Percentiles rank a stretch among this genome's conserved stretches.
Conservation (phyloP, 2,329 filamentous ascomycete species). For the Lachnellula cervina region DNA sequence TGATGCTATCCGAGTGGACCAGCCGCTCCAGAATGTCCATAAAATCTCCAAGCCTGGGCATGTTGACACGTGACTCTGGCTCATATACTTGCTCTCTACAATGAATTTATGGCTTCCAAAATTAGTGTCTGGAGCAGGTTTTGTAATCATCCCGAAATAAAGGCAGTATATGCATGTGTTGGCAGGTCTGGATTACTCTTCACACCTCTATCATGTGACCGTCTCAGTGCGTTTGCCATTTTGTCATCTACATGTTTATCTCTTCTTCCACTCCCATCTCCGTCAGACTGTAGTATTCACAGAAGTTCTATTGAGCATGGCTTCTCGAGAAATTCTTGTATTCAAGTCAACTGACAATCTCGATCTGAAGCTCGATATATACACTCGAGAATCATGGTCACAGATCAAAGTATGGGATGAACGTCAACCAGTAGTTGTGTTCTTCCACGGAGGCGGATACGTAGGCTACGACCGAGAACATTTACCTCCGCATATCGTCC, state of each 20-base stretch:
- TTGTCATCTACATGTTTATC: neutral
- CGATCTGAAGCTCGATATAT: slow-evolving; percentile 8
- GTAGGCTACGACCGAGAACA: slow-evolving; percentile 3
- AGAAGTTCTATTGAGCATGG: neutral
- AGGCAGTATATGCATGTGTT: neutral
- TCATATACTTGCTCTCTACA: neutral
- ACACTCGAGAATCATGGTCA: neutral
- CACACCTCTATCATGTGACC: neutral
- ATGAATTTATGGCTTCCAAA: neutral
- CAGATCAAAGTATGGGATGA: neutral
- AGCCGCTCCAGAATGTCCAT: too few species aligned
- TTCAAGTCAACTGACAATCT: neutral
- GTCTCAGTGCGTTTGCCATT: neutral
- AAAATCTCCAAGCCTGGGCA: neutral
- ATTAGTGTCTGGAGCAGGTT: neutral
- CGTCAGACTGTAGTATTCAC: neutral
- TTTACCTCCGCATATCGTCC: slow-evolving; percentile 5
- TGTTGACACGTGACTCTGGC: neutral
- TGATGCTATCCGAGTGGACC: too few species aligned
- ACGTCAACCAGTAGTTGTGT: slow-evolving; percentile 4
- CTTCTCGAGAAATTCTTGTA: neutral
- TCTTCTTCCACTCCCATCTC: neutral
- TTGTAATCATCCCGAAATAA: neutral
- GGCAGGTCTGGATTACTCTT: neutral
- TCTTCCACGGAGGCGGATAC: slow-evolving; percentile 9